Percentiles rank a stretch among this genome's conserved stretches.
Evolutionary conservation across 2,329 filamentous ascomycete genomes (phyloP).

Genomic region (Polytolypa hystricis): DNA sequence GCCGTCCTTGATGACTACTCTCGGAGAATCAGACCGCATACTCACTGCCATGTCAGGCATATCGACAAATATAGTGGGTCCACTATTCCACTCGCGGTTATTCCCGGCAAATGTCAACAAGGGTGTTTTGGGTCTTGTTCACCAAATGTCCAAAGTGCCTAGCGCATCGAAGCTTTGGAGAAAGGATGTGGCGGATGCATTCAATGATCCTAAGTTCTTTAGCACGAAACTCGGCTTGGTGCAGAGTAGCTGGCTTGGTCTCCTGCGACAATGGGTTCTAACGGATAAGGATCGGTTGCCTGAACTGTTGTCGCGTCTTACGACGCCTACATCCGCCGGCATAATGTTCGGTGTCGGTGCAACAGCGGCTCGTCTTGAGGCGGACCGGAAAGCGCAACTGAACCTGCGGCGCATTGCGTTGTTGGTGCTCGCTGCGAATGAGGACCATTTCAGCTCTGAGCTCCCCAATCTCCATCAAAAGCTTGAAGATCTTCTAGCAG

Average conservation of each 20-base stretch:
- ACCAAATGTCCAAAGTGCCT: constrained; percentile 64
- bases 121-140: constrained; percentile 60
- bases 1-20: constrained; percentile 67
- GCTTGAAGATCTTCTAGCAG: constrained; percentile 71
- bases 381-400: constrained; percentile 83
- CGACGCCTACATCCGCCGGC: constrained; percentile 78
- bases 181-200: constrained; percentile 82
- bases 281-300: constrained; percentile 79
- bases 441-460: constrained; percentile 71
- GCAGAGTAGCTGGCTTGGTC: constrained; percentile 64
- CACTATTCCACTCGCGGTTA: constrained; percentile 67
- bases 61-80: constrained; percentile 70
- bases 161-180: constrained; percentile 83
- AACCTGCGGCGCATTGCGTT: constrained; percentile 75
- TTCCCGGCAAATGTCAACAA: constrained; percentile 78
- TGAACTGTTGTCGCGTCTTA: constrained; percentile 68
- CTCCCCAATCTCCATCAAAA: constrained; percentile 67
- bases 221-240: constrained; percentile 55
- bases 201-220: constrained; percentile 84
- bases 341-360: constrained; percentile 99
- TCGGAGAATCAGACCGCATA: constrained; percentile 78
- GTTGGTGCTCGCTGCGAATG: constrained; percentile 62
- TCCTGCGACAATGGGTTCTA: constrained; percentile 73
- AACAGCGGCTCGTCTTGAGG: constrained; percentile 83
- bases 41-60: constrained; percentile 67